Percentiles rank a stretch among this genome's conserved stretches.
These are phyloP conservation scores for Coemansia sp. DNA, from an alignment of 371 early-diverging fungal genomes.

Conservation along the genomic window DNA sequence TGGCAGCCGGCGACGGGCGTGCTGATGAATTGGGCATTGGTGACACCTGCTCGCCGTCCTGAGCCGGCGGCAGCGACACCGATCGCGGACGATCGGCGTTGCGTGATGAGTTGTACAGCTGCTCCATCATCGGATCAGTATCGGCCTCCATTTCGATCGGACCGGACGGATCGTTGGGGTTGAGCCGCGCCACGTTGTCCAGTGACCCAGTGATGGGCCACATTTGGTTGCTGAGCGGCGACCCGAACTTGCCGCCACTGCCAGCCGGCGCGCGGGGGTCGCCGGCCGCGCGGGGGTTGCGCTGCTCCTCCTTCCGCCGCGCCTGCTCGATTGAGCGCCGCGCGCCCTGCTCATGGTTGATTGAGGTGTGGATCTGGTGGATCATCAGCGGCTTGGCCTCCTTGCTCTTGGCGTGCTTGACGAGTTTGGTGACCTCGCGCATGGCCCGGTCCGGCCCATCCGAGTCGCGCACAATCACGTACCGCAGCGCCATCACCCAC, in stretches of 20 bases:
- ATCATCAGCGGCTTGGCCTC: slow-evolving; percentile 45
- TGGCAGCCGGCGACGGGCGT: slow-evolving; percentile 26
- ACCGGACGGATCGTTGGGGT: neutral
- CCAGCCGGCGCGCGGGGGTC: neutral
- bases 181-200: slow-evolving; percentile 13
- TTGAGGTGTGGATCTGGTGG: slow-evolving; percentile 48
- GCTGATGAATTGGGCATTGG: slow-evolving; percentile 4
- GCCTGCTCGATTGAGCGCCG: slow-evolving; percentile 41
- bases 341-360: slow-evolving; percentile 47
- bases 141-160: slow-evolving; percentile 1
- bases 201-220: slow-evolving; percentile 34
- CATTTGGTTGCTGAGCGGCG: slow-evolving; percentile 40
- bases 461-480: slow-evolving; percentile 49
- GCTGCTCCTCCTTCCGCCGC: slow-evolving; percentile 37
- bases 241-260: slow-evolving; percentile 24
- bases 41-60: neutral
- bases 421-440: slow-evolving; percentile 38
- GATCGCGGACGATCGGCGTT: slow-evolving; percentile 23
- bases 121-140: slow-evolving; percentile 8
- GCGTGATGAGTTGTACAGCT: slow-evolving; percentile 11
- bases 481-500: slow-evolving; percentile 73
- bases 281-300: neutral
- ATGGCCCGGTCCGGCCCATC: slow-evolving; percentile 50
- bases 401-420: slow-evolving; percentile 35
- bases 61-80: slow-evolving; percentile 21